A percentile compares a stretch with the other conserved stretches of the same genome.
Conservation (phyloP, 768 basidiomycete species). For the Tylopilus plumbeoviolaceoides region DNA sequence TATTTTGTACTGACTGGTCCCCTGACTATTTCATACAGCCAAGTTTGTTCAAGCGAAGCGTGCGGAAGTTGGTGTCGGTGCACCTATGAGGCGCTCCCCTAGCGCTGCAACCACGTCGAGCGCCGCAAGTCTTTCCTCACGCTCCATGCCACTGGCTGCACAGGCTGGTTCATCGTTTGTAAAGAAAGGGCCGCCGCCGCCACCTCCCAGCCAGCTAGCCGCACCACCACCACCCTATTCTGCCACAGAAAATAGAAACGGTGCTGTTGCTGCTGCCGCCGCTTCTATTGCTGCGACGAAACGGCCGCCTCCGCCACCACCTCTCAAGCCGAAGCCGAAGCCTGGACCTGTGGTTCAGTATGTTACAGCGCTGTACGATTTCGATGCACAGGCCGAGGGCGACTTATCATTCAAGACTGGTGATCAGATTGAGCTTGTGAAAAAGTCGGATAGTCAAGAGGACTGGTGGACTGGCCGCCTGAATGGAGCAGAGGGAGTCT, state of each 20-base stretch:
- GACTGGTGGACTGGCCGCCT: slow-evolving; percentile 98
- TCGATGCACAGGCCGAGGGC: slow-evolving; percentile 89
- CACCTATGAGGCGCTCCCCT: slow-evolving; percentile 34
- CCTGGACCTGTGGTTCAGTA: slow-evolving; percentile 59
- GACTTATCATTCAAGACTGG: slow-evolving; percentile 88
- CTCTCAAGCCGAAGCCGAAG: slow-evolving; percentile 85
- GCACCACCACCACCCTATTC: slow-evolving; percentile 45
- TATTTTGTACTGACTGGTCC: not conserved
- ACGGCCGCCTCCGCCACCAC: slow-evolving; percentile 89
- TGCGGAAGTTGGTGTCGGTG: slow-evolving; percentile 25
- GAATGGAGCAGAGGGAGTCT: slow-evolving; percentile 81
- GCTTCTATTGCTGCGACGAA: slow-evolving; percentile 42
- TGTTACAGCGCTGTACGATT: slow-evolving; percentile 94
- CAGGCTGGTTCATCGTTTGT: slow-evolving; percentile 29
- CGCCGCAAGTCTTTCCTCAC: slow-evolving; percentile 24
- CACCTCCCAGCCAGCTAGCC: slow-evolving; percentile 24
- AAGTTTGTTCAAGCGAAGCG: slow-evolving; percentile 62
- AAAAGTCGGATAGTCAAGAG: slow-evolving; percentile 75
- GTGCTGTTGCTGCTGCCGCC: slow-evolving; percentile 33
- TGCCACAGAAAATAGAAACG: slow-evolving; percentile 14
- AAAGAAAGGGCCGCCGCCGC: slow-evolving; percentile 41
- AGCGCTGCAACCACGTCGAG: slow-evolving; percentile 26
- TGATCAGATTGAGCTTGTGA: slow-evolving; percentile 86
- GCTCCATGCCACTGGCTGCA: slow-evolving; percentile 22
- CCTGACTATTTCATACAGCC: slow-evolving; percentile 38